phyloP scores from a whole-genome alignment of 129 eudicot genomes.

The Helianthus annuus region DNA sequence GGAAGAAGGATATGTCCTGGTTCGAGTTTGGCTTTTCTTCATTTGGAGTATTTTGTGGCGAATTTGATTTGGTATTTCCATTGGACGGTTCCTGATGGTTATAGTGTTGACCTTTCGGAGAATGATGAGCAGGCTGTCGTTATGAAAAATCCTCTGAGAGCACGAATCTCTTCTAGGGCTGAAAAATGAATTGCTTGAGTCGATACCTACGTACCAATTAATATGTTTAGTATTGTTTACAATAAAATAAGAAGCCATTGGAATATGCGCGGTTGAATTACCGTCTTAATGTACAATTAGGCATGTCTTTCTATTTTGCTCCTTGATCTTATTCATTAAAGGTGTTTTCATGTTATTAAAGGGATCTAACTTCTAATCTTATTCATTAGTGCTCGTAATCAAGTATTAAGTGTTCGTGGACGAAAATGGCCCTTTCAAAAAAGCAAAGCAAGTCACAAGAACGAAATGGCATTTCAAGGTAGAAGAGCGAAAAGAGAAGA shows the following conservation, averaged over 20 bases:
- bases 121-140: conserved; percentile 27
- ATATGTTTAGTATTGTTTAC: background rate
- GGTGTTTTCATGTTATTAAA: too few relatives aligned
- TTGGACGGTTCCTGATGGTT: conserved; percentile 30
- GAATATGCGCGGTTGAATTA: background rate
- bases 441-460: too few relatives aligned
- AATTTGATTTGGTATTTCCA: conserved; percentile 51
- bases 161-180: conserved; percentile 33
- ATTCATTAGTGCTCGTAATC: too few relatives aligned
- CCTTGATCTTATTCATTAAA: too few relatives aligned
- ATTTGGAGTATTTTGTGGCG: conserved; percentile 59
- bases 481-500: too few relatives aligned
- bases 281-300: background rate
- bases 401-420: too few relatives aligned
- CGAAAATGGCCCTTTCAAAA: too few relatives aligned
- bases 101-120: conserved; percentile 41
- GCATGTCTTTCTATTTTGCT: too few relatives aligned
- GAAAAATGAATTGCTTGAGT: background rate
- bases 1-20: conserved; percentile 74
- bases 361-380: too few relatives aligned
- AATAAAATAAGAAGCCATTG: conserved; percentile 1
- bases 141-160: conserved; percentile 48
- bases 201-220: background rate
- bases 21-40: conserved; percentile 48
- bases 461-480: too few relatives aligned